Evolutionary conservation across 371 early-diverging fungal species (phyloP), one percentile per base, ranked within the genome.

Genomic region (Entomophthora muscae): DNA sequence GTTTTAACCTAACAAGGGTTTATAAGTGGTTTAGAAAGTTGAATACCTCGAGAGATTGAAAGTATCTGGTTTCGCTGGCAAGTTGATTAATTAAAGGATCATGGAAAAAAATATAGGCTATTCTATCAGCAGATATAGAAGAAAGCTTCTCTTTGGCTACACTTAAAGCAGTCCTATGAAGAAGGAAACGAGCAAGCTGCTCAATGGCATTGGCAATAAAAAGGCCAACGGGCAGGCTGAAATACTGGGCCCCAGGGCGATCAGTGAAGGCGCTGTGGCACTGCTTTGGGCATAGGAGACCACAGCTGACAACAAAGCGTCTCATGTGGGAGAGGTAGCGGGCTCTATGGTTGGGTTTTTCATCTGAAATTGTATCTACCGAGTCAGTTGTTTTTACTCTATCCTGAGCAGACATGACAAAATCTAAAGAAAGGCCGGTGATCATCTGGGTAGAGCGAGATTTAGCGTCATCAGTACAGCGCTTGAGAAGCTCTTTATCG

Each of bases 81-180:
- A 55, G 22, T n/a, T 55, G 24, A 55, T 55, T 55, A 27, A 55
- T 55, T 24, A 27, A 13, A 22, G 22, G 22, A 1, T 55, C 28
- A n/a, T 55, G 56, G n/a, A 22, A 55, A 55, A 55, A 55, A 12
- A 55, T 55, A 55, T 55, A 55, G 56, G 56, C 56, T 13, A 55
- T 27, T 27, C 56, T 55, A 27, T 55, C 56, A 26, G 56, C 56
- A 13, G 56, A 55, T 7, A 55, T 55, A 13, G 56, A 24, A 12
- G 12, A 24, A 10, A 26, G 56, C 28, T 55, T 55, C 28, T 55
- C 56, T 55, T 26, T 55, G n/a, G 22, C 24, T 55, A 27, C 26
- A 12, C 28, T 27, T 55, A 27, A 24, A 13, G 24, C 56, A 12
- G 28, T 55, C 24, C 28, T 55, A 13, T 24, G 28, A 13, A 58